Evolutionary conservation across 73 alveolate genomes (phyloP).

Genomic region (Effrenium voratum): DNA sequence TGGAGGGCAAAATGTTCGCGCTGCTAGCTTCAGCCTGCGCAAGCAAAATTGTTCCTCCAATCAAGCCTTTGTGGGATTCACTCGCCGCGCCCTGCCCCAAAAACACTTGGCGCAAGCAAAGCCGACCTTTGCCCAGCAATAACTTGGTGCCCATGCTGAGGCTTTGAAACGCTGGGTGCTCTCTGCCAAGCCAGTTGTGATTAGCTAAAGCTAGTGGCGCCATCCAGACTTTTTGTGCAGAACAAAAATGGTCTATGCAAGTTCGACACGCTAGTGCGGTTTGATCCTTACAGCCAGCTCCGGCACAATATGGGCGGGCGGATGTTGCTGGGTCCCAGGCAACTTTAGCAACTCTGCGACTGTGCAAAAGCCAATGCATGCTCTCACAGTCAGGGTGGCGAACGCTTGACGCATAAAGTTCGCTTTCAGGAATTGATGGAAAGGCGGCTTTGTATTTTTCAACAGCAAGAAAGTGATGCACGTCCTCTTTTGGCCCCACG

Average conservation of each 20-base stretch:
- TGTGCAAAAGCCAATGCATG: slow-evolving; percentile 5
- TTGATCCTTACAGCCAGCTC: not conserved
- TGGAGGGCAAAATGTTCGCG: not conserved
- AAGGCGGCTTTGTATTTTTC: not conserved
- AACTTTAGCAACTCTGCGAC: not conserved
- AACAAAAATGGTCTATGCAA: not conserved
- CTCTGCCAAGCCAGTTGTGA: slow-evolving; percentile 1
- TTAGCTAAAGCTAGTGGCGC: slow-evolving; percentile 18
- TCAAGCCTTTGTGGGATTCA: not conserved
- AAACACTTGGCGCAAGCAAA: slow-evolving; percentile 20
- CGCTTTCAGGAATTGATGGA: not conserved
- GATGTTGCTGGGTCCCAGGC: not conserved
- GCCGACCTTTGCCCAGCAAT: not conserved
- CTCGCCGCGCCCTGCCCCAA: slow-evolving; percentile 11
- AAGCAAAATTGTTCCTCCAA: not conserved
- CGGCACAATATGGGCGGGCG: not conserved
- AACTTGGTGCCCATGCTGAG: not conserved
- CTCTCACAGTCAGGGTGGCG: not conserved
- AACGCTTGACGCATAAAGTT: slow-evolving; percentile 10
- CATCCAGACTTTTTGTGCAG: not conserved
- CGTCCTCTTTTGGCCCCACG: not conserved
- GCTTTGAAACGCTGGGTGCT: not conserved
- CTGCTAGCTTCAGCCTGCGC: slow-evolving; percentile 6
- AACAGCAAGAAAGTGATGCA: not conserved
- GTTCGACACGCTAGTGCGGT: not conserved